Conservation (phyloP, 306 rosid genomes). For the Cercis canadensis region DNA sequence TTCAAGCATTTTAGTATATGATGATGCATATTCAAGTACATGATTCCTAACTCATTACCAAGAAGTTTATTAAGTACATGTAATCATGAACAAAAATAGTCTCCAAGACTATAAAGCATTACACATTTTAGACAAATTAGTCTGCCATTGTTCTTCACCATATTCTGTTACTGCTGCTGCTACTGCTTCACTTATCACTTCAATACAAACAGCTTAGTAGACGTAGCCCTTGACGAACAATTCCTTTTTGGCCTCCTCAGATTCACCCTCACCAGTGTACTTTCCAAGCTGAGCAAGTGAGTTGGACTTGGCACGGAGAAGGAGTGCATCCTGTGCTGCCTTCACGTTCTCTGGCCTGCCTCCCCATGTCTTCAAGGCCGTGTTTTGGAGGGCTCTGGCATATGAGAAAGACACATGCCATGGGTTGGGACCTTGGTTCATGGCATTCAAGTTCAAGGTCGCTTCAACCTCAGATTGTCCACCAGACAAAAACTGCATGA, state of each 20-base stretch:
- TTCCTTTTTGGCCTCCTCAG: conserved; percentile 82
- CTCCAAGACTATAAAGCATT: conserved; percentile 56
- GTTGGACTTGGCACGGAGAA: conserved; percentile 87
- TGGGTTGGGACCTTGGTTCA: conserved; percentile 77
- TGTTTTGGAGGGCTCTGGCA: conserved; percentile 97
- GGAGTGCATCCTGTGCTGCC: conserved; percentile 83
- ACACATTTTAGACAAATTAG: conserved; percentile 49
- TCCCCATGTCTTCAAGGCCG: conserved; percentile 90
- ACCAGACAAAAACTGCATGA: conserved; percentile 89
- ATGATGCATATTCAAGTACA: conserved; percentile 39
- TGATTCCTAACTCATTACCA: conserved; percentile 56
- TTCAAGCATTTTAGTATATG: conserved; percentile 24
- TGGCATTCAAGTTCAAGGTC: conserved; percentile 89
- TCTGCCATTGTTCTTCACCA: conserved; percentile 36
- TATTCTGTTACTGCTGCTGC: conserved; percentile 29
- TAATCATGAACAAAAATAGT: conserved; percentile 74
- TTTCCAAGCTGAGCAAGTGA: conserved; percentile 95
- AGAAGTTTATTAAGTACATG: conserved; percentile 52
- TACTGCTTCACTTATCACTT: conserved; percentile 35
- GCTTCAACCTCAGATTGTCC: conserved; percentile 99
- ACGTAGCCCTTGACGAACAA: conserved; percentile 87
- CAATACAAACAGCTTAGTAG: conserved; percentile 53
- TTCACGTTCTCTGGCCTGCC: conserved; percentile 84
- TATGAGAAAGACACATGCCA: conserved; percentile 99
- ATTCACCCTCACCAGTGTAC: conserved; percentile 94